These are phyloP conservation scores for Chenopodium formosanum DNA, from an alignment of 148 eudicot genomes.

Conservation along the genomic window DNA sequence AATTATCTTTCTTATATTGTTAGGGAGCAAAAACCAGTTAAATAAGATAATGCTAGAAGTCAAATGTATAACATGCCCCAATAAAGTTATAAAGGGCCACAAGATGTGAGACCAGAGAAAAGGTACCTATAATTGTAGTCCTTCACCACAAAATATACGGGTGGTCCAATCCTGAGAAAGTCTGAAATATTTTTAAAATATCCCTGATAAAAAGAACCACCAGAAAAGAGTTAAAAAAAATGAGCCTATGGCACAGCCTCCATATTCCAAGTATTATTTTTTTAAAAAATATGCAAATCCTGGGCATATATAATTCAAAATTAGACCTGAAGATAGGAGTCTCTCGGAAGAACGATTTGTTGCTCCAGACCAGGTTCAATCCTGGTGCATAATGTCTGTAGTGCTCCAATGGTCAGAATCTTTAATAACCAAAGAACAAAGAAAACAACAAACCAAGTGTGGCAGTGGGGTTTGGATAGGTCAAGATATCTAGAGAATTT, in stretches of 20 bases:
- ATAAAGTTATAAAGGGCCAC: neutral
- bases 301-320: neutral
- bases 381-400: slow-evolving; percentile 92
- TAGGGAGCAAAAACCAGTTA: too few relatives aligned
- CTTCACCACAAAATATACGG: slow-evolving; percentile 87
- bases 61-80: too few relatives aligned
- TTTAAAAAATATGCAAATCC: neutral
- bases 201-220: slow-evolving; percentile 46
- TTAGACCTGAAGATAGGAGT: slow-evolving; percentile 95
- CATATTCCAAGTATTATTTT: neutral
- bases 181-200: slow-evolving; percentile 75
- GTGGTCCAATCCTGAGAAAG: slow-evolving; percentile 85
- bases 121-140: slow-evolving; percentile 77
- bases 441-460: neutral
- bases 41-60: too few relatives aligned
- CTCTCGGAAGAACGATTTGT: slow-evolving; percentile 95
- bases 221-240: slow-evolving; percentile 11
- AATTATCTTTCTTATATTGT: neutral
- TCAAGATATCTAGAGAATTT: neutral
- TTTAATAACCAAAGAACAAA: neutral
- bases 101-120: slow-evolving; percentile 1
- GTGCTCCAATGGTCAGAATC: slow-evolving; percentile 17
- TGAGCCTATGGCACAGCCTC: slow-evolving; percentile 12
- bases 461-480: neutral
- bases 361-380: slow-evolving; percentile 98